These are phyloP conservation scores for Cryphonectria naterciae DNA, from an alignment of 2,329 filamentous ascomycete genomes.

Conservation along the genomic window DNA sequence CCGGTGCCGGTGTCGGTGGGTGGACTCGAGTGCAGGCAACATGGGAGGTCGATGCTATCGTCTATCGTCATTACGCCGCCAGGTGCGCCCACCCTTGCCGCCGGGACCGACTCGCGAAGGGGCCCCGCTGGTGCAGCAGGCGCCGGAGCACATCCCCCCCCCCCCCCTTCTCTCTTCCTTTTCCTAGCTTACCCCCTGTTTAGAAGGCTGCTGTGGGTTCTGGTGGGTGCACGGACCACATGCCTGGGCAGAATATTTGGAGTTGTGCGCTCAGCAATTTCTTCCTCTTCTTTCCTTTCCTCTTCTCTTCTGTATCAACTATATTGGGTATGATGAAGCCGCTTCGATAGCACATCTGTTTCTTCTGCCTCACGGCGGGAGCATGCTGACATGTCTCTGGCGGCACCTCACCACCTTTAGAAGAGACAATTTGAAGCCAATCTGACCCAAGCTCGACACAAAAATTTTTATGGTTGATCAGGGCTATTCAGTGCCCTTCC, in stretches of 20 bases:
- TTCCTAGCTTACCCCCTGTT: neutral
- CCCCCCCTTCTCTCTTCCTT: neutral
- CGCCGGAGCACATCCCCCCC: neutral
- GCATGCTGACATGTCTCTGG: conserved; percentile 68
- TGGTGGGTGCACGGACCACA: conserved; percentile 23
- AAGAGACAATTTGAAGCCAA: conserved; percentile 63
- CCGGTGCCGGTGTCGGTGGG: conserved; percentile 25
- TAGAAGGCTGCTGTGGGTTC: neutral
- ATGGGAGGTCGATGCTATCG: conserved; percentile 28
- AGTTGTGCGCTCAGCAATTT: conserved; percentile 10
- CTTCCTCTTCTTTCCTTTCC: conserved; percentile 35
- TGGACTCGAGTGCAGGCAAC: conserved; percentile 22
- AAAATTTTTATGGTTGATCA: conserved; percentile 40
- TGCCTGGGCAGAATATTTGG: conserved; percentile 17
- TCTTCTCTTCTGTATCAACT: conserved; percentile 67
- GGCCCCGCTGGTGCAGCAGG: conserved; percentile 9
- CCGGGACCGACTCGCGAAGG: neutral
- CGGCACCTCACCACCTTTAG: conserved; percentile 64
- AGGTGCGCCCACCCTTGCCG: too few relatives aligned
- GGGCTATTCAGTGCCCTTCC: conserved; percentile 32
- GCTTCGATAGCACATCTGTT: conserved; percentile 61
- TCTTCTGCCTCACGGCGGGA: conserved; percentile 55
- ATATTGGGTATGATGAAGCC: conserved; percentile 79
- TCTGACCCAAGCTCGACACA: conserved; percentile 58
- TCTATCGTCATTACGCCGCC: conserved; percentile 17